phyloP scores from a whole-genome alignment of 1,284 basidiomycete genomes.

The Sporisorium graminicola region DNA sequence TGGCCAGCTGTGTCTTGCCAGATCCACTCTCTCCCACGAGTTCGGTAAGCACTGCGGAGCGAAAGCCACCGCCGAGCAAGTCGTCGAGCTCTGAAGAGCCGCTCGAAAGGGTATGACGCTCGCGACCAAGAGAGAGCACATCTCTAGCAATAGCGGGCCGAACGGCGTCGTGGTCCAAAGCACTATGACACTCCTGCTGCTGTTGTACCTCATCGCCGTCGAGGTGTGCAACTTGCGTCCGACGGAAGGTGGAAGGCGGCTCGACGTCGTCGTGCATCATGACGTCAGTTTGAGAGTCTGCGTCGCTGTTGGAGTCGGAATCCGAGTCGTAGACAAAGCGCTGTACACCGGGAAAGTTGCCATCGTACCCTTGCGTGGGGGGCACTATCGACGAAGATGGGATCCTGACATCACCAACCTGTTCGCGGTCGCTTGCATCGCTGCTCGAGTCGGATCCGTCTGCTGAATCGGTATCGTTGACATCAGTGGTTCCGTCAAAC shows the following conservation, averaged over 20 bases:
- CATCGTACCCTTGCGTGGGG: conserved; percentile 46
- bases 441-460: conserved; percentile 7
- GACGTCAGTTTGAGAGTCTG: conserved; percentile 1
- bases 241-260: conserved; percentile 16
- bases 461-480: conserved; percentile 10
- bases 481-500: conserved; percentile 8
- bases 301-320: conserved; percentile 15
- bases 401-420: conserved; percentile 1
- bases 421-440: conserved; percentile 1
- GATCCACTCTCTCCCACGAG: conserved; percentile 61
- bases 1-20: conserved; percentile 61
- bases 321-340: conserved; percentile 39
- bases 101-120: conserved; percentile 23
- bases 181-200: not conserved
- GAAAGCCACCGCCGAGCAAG: conserved; percentile 49
- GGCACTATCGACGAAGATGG: conserved; percentile 24
- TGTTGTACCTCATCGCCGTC: not conserved
- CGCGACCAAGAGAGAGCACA: conserved; percentile 24
- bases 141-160: conserved; percentile 2
- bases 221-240: not conserved
- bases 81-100: conserved; percentile 46
- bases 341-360: conserved; percentile 36
- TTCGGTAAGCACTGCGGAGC: conserved; percentile 47
- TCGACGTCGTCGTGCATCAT: conserved; percentile 27
- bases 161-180: not conserved